Evolutionary conservation across 2,329 filamentous ascomycete genomes (phyloP), one percentile per base, ranked within the genome.

Genomic region (Lachnellula suecica): DNA sequence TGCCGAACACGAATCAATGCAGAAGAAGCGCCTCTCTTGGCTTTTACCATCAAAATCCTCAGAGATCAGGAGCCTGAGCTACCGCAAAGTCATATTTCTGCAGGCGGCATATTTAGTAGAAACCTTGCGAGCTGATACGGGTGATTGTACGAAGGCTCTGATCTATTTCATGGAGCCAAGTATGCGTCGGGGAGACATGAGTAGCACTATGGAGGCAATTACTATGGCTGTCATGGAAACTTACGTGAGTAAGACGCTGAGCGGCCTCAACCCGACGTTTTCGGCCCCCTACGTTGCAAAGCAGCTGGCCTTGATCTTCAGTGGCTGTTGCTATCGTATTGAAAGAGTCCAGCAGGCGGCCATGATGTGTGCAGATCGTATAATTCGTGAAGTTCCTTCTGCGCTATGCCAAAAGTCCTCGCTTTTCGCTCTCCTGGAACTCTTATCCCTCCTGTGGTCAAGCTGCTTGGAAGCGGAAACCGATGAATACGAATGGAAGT

Each of bases 121-220:
- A 68, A 93, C 84, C 53, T 76, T 99, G 23, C 85, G 95, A 53
- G 92, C 92, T 19, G 85, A 88, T 51, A 82, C 89, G 7, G 94
- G 94, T 9, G 89, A 96, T 66, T 97, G 92, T 69, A 95, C 91
- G 22, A 91, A 92, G 66, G 87, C 91, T 4, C 74, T 97, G 40
- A 87, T 85, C 0, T 99, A 99, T 71, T 99, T 97, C 71, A 76
- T 96, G n/a, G 94, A 99, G 65, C 91, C 91, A 5, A 92, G 90
- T 62, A 87, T 87, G 82, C 78, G 82, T 34, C 80, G 75, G 53
- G 78, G 78, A 11, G 83, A 86, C 47, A 81, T 86, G 47, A 83
- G 79, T 67, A 81, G 73, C 61, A 79, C 79, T 24, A 87, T 87
- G 84, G 82, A 85, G 57, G 79, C 80, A 8, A 79, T 87, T 53